phyloP scores from a whole-genome alignment of 176 grass and related monocot genomes.

The Phoenix roebelenii region DNA sequence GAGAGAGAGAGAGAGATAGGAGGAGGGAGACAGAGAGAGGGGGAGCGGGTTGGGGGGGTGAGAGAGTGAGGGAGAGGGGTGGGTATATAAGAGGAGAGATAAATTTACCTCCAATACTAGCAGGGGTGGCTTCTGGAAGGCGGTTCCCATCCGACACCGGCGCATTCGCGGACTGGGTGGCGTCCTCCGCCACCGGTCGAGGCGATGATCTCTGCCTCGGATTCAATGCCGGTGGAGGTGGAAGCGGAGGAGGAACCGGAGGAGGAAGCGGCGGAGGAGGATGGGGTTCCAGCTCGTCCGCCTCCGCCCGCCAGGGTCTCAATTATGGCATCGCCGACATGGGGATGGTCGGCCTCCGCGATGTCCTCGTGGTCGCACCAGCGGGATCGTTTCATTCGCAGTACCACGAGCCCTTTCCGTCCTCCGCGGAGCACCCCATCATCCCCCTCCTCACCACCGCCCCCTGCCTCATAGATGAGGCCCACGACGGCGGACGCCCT shows the following conservation, averaged over 20 bases:
- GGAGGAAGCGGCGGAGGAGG: slow-evolving; percentile 19
- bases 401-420: slow-evolving; percentile 35
- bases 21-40: neutral
- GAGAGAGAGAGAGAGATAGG: slow-evolving; percentile 1
- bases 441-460: slow-evolving; percentile 65
- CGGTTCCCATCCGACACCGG: slow-evolving; percentile 75
- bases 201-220: slow-evolving; percentile 81
- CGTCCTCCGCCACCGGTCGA: slow-evolving; percentile 35
- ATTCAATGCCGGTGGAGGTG: slow-evolving; percentile 63
- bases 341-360: slow-evolving; percentile 42
- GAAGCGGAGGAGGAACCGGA: slow-evolving; percentile 29
- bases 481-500: neutral
- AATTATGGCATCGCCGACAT: slow-evolving; percentile 51
- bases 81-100: neutral
- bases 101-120: slow-evolving; percentile 11
- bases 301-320: slow-evolving; percentile 18
- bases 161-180: slow-evolving; percentile 72
- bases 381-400: slow-evolving; percentile 36
- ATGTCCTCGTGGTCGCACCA: slow-evolving; percentile 53
- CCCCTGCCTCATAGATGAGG: slow-evolving; percentile 35
- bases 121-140: slow-evolving; percentile 87
- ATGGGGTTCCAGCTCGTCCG: neutral
- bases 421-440: slow-evolving; percentile 25
- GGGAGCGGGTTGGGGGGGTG: neutral
- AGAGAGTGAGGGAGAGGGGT: neutral